A percentile compares a stretch with the other conserved stretches of the same genome.
Evolutionary conservation across 352 stramenopile genomes (phyloP).

Genomic region (Phytopythium delawarense): DNA sequence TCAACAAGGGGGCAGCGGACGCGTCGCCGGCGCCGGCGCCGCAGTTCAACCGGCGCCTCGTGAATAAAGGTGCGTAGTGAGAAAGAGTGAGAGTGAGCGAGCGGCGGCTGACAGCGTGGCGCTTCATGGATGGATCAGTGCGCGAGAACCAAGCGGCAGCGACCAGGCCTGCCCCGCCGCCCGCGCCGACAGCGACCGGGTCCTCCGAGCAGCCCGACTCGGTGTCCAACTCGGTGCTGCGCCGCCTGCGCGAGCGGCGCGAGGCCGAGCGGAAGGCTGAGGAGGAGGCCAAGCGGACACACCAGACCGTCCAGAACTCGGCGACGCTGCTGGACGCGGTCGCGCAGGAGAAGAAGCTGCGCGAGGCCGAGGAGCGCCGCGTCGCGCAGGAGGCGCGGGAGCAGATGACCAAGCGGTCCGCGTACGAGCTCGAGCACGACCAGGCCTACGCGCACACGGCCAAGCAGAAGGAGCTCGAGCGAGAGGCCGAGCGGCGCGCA

Average conservation of each 20-base stretch:
- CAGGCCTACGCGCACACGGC: slow-evolving; percentile 31
- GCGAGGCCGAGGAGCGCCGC: slow-evolving; percentile 34
- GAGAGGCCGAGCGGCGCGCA: slow-evolving; percentile 17
- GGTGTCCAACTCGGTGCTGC: slow-evolving; percentile 26
- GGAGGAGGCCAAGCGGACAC: slow-evolving; percentile 28
- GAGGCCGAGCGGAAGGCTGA: slow-evolving; percentile 38
- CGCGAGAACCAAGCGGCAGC: neutral
- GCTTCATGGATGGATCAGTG: neutral
- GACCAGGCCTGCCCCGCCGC: neutral
- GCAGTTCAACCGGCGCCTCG: slow-evolving; percentile 19
- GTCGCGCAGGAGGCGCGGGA: slow-evolving; percentile 27
- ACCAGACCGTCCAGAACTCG: slow-evolving; percentile 30
- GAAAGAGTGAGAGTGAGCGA: neutral
- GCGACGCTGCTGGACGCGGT: slow-evolving; percentile 46
- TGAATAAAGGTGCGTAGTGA: slow-evolving; percentile 11
- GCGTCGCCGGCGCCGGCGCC: slow-evolving; percentile 11
- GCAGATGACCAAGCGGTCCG: slow-evolving; percentile 31
- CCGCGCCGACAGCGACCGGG: slow-evolving; percentile 1
- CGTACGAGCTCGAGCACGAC: slow-evolving; percentile 33
- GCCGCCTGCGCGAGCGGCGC: slow-evolving; percentile 28
- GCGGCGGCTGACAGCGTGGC: neutral
- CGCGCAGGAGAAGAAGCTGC: slow-evolving; percentile 38
- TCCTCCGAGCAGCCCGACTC: slow-evolving; percentile 14
- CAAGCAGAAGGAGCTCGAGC: slow-evolving; percentile 31
- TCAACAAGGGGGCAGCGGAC: slow-evolving; percentile 41